phyloP scores from a whole-genome alignment of 306 rosid genomes.

The Lathyrus tuberosus region DNA sequence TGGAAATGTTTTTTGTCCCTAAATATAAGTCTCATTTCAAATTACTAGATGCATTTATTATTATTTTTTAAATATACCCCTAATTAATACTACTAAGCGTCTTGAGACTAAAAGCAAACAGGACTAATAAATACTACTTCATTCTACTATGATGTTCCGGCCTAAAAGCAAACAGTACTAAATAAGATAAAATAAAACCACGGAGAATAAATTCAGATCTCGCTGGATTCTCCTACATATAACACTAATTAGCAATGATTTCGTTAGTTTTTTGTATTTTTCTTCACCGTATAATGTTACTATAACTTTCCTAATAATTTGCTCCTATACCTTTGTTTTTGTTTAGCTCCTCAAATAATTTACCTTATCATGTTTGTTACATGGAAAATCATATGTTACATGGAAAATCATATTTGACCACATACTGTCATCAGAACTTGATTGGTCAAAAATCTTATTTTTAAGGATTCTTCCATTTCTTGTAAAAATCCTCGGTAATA shows the following conservation, averaged over 20 bases:
- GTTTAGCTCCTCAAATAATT: conserved; percentile 3
- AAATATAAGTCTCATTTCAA: conserved; percentile 1
- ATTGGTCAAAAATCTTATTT: no score
- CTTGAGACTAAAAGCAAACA: neutral
- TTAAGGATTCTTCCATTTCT: no score
- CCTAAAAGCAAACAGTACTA: neutral
- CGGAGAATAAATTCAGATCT: neutral
- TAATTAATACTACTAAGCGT: neutral
- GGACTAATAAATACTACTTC: neutral
- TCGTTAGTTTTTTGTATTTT: neutral
- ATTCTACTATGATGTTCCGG: neutral
- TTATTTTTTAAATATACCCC: neutral
- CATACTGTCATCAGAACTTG: no score
- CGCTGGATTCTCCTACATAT: neutral
- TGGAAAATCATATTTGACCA: no score
- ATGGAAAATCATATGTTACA: no score
- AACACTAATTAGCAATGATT: conserved; percentile 1
- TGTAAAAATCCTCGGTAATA: no score
- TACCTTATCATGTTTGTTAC: conserved; percentile 4
- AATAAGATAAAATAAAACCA: neutral
- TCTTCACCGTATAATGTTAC: neutral
- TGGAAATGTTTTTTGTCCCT: neutral
- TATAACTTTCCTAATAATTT: conserved; percentile 8
- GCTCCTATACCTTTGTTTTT: conserved; percentile 11
- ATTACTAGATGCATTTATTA: neutral